A percentile compares a stretch with the other conserved stretches of the same genome.
phyloP scores from a whole-genome alignment of 225 moss, liverwort and hornwort genomes.

The Pseudisothecium myosuroides region DNA sequence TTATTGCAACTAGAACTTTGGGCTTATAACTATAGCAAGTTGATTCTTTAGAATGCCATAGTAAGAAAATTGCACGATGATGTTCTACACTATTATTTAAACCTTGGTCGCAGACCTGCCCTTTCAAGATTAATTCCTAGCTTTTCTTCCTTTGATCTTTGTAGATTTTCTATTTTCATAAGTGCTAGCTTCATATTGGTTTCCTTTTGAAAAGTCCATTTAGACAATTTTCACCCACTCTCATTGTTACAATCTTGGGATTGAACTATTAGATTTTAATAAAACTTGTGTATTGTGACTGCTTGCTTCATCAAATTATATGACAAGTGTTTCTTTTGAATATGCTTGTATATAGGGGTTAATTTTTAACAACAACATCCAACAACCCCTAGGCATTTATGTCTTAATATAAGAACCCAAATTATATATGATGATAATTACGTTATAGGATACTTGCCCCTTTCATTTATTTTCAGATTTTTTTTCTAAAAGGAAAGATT shows the following conservation, averaged over 20 bases:
- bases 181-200: not conserved
- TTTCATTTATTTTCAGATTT: not conserved
- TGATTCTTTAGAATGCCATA: not conserved
- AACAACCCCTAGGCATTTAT: not conserved
- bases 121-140: not conserved
- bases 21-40: not conserved
- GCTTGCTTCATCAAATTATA: not conserved
- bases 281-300: not conserved
- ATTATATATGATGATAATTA: not conserved
- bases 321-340: not conserved
- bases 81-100: not conserved
- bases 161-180: not conserved
- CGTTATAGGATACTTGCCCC: not conserved
- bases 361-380: not conserved
- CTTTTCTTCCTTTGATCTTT: not conserved
- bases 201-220: not conserved
- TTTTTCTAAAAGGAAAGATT: not conserved
- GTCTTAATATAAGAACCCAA: not conserved
- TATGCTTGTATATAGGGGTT: not conserved
- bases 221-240: not conserved
- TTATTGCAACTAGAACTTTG: not conserved
- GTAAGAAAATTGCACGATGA: not conserved
- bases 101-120: fast-evolving
- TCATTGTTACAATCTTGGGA: not conserved
- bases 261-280: not conserved